Conservation (phyloP, 768 basidiomycete species). For the Kwoniella dendrophila region DNA sequence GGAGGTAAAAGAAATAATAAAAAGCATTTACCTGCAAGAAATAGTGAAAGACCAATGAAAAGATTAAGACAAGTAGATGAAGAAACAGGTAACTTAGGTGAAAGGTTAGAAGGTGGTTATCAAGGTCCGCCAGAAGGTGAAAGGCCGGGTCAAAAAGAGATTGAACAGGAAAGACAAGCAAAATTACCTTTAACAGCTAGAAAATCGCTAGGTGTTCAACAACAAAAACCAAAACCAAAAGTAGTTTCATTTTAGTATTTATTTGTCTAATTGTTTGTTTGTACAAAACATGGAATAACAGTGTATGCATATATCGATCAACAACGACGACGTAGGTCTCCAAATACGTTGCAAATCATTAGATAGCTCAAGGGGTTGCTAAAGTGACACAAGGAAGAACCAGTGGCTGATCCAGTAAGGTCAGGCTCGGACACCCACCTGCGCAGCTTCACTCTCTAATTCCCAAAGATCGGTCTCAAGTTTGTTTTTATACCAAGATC, state of each 20-base stretch:
- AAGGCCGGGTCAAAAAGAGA: slow-evolving; percentile 4
- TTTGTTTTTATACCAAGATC: neutral
- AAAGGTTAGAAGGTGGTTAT: neutral
- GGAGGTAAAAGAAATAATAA: slow-evolving; percentile 27
- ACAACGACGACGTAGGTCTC: neutral
- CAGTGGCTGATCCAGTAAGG: neutral
- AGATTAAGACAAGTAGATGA: slow-evolving; percentile 6
- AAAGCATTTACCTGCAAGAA: slow-evolving; percentile 31
- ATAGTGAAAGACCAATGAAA: slow-evolving; percentile 24
- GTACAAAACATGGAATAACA: neutral
- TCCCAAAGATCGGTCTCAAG: slow-evolving; percentile 10
- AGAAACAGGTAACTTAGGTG: slow-evolving; percentile 1
- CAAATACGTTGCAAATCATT: neutral
- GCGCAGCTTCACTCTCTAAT: neutral
- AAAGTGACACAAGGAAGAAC: neutral
- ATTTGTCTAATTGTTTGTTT: neutral
- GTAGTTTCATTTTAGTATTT: slow-evolving; percentile 26
- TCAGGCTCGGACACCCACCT: neutral
- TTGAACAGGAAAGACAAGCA: neutral
- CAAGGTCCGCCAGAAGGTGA: slow-evolving; percentile 13
- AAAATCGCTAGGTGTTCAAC: neutral
- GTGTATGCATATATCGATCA: neutral
- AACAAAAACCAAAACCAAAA: slow-evolving; percentile 25
- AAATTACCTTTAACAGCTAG: slow-evolving; percentile 14
- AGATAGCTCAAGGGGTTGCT: neutral